Evolutionary conservation across 768 basidiomycete genomes (phyloP), one percentile per base, ranked within the genome.

Genomic region (Rhizopogon vinicolor): DNA sequence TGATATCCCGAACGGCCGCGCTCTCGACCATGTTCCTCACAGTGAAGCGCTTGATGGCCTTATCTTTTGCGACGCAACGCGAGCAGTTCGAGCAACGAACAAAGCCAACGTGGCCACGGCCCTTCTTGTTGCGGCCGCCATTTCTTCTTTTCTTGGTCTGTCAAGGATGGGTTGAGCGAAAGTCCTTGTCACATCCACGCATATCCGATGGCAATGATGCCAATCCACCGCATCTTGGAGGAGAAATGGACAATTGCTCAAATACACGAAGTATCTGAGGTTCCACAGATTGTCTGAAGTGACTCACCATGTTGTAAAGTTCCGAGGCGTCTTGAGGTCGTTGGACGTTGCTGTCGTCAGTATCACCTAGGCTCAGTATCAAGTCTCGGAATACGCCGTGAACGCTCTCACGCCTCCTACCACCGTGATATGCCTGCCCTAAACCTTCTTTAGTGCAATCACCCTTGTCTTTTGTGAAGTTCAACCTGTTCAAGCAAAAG

Each of bases 21-120:
- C 91, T 91, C 84, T 98, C 96, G 56, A 99, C 94, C 92, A 98
- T 98, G 86, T 99, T 99, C 76, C 94, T 86, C 69, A 98, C 96
- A 40, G 95, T 97, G 85, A 96, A 96, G 51, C 97, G 84, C 81
- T 97, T 97, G 88, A 98, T 97, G 63, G 96, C 96, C 84, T 98
- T 98, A 82, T 98, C 96, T 83, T 98, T 98, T 64, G 81, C 88
- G 56, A 97, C 94, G 72, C 92, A 94, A 64, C 97, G 91, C 69
- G 93, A 93, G 85, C 97, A 99, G 86, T 99, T 99, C 63, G 94
- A 95, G 84, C 97, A 99, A 67, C 97, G 90, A 71, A 99, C 84
- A 73, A 91, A 92, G 60, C 75, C 82, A 74, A 93, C 91, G 76
- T 97, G 94, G 74, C 96, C 97, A 69, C 97, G 93, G 68, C 95